phyloP scores from a whole-genome alignment of 345 rosid species.

The Citropsis articulata region DNA sequence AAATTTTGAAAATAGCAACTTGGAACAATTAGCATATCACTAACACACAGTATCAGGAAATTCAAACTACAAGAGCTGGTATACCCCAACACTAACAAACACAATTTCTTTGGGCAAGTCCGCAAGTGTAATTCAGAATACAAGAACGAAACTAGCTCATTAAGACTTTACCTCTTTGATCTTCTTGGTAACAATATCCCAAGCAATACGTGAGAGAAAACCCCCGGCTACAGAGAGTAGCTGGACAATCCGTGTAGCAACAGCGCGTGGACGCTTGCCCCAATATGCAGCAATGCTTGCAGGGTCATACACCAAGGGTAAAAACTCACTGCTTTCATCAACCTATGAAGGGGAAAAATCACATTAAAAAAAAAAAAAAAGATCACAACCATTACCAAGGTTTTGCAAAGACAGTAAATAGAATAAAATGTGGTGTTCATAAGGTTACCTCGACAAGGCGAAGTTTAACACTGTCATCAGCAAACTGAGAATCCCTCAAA shows the following conservation, averaged over 20 bases:
- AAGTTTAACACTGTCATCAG: slow-evolving; percentile 68
- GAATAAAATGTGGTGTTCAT: neutral
- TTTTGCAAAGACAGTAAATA: neutral
- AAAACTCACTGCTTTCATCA: slow-evolving; percentile 88
- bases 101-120: neutral
- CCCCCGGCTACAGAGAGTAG: slow-evolving; percentile 91
- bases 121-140: neutral
- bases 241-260: slow-evolving; percentile 78
- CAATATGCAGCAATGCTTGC: slow-evolving; percentile 80
- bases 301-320: slow-evolving; percentile 90
- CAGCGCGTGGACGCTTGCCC: slow-evolving; percentile 97
- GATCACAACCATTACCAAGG: neutral
- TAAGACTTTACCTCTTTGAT: slow-evolving; percentile 67
- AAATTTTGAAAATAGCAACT: neutral
- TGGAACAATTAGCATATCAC: neutral
- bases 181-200: slow-evolving; percentile 77
- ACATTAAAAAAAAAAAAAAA: neutral
- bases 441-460: slow-evolving; percentile 77
- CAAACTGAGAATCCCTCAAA: slow-evolving; percentile 72
- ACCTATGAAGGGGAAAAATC: slow-evolving; percentile 36
- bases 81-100: neutral
- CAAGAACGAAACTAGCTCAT: neutral
- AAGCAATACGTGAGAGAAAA: slow-evolving; percentile 73
- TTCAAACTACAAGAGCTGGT: neutral
- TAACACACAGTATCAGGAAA: neutral